A percentile compares a stretch with the other conserved stretches of the same genome.
These are phyloP conservation scores for Polytolypa hystricis DNA, from an alignment of 2,329 filamentous ascomycete species.

Conservation along the genomic window DNA sequence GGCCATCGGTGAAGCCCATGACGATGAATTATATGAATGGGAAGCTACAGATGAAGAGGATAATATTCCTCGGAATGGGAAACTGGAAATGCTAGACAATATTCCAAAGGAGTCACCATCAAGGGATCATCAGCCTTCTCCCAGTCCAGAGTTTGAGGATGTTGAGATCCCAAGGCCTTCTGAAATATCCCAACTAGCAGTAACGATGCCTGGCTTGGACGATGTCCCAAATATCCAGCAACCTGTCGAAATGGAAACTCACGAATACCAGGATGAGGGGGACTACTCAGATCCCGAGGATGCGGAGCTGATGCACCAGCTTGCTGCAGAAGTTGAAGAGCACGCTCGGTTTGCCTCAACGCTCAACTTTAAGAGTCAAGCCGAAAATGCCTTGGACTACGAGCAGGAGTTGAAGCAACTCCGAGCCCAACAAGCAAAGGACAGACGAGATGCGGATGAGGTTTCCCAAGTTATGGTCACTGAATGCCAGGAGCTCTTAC, in stretches of 20 bases:
- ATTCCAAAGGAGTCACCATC: neutral
- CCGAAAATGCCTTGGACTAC: conserved; percentile 65
- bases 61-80: conserved; percentile 11
- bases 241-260: neutral
- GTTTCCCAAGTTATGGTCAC: conserved; percentile 92
- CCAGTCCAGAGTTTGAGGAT: conserved; percentile 43
- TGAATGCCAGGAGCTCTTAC: conserved; percentile 84
- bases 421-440: conserved; percentile 90
- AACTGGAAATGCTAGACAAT: conserved; percentile 4
- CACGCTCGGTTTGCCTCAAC: conserved; percentile 85
- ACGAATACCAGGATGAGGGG: conserved; percentile 9
- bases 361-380: conserved; percentile 63
- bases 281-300: conserved; percentile 82
- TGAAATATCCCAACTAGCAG: neutral
- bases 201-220: conserved; percentile 1
- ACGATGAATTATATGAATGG: conserved; percentile 11
- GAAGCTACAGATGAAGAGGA: conserved; percentile 13
- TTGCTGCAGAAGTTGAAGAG: conserved; percentile 84
- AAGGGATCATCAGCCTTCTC: conserved; percentile 19
- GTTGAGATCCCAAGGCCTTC: conserved; percentile 24
- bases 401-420: conserved; percentile 78
- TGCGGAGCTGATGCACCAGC: conserved; percentile 72
- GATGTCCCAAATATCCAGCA: conserved; percentile 3
- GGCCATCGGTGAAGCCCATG: too few species aligned
- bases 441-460: conserved; percentile 89